Percentiles rank a stretch among this genome's conserved stretches.
These are phyloP conservation scores for Cyclotella choctawhatcheeana DNA, from an alignment of 108 stramenopile genomes.

Conservation along the genomic window DNA sequence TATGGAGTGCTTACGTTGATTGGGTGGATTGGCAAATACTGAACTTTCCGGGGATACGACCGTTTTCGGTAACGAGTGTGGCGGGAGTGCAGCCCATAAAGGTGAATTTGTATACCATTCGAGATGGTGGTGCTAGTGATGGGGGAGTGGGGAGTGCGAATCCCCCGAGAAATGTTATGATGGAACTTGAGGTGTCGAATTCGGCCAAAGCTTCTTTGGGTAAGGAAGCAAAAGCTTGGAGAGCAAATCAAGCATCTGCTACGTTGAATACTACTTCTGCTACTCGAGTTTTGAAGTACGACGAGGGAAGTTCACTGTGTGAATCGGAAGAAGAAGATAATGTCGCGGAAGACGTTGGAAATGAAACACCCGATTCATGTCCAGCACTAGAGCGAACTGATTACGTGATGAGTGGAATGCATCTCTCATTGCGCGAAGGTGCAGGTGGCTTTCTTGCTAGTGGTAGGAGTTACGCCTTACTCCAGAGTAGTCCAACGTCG, in stretches of 20 bases:
- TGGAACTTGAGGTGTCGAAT: conserved; percentile 56
- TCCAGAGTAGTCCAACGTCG: conserved; percentile 60
- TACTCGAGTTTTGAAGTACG: neutral
- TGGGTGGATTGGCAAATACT: conserved; percentile 78
- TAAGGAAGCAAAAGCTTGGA: conserved; percentile 34
- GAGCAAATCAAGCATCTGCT: neutral
- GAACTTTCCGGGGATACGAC: conserved; percentile 86
- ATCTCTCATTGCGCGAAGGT: conserved; percentile 60
- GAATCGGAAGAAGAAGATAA: conserved; percentile 13
- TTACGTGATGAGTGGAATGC: conserved; percentile 69
- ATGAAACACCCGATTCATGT: conserved; percentile 25
- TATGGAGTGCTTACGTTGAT: conserved; percentile 86
- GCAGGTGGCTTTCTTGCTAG: conserved; percentile 56
- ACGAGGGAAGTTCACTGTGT: conserved; percentile 15
- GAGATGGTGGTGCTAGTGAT: conserved; percentile 26
- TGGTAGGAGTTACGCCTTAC: conserved; percentile 81
- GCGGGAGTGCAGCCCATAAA: conserved; percentile 75
- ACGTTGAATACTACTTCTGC: neutral
- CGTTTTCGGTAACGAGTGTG: conserved; percentile 72
- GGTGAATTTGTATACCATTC: conserved; percentile 71
- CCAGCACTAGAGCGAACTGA: conserved; percentile 62
- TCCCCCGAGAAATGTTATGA: conserved; percentile 34
- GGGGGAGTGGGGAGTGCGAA: conserved; percentile 44
- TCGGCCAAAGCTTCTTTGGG: conserved; percentile 23
- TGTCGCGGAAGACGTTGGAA: conserved; percentile 47